phyloP scores from a whole-genome alignment of 2,329 filamentous ascomycete genomes.

The Torrubiella hemipterigena region DNA sequence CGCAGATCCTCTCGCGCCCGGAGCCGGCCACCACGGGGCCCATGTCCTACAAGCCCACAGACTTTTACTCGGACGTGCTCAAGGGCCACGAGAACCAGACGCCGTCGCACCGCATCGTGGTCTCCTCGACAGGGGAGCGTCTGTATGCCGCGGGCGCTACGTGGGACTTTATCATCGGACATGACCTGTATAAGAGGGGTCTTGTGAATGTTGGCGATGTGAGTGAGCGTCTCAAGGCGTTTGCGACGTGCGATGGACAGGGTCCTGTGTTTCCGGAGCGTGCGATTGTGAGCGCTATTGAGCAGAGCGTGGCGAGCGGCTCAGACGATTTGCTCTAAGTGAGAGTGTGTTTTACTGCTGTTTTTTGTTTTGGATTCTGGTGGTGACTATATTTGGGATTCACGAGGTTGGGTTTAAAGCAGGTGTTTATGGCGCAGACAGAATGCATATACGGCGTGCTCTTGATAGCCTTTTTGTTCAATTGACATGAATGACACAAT shows the following conservation, averaged over 20 bases:
- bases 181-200: conserved; percentile 65
- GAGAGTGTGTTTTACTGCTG: neutral
- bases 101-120: conserved; percentile 56
- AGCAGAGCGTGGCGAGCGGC: conserved; percentile 63
- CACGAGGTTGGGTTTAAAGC: neutral
- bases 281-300: conserved; percentile 61
- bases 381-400: neutral
- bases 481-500: too few relatives aligned
- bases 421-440: neutral
- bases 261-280: conserved; percentile 79
- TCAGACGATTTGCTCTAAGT: conserved; percentile 58
- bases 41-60: conserved; percentile 58
- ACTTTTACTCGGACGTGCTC: conserved; percentile 56
- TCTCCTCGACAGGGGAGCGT: conserved; percentile 52
- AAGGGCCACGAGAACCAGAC: conserved; percentile 50
- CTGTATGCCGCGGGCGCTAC: conserved; percentile 66
- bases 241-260: conserved; percentile 73
- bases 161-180: conserved; percentile 80
- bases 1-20: conserved; percentile 22
- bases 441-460: neutral
- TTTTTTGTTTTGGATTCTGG: neutral
- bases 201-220: conserved; percentile 73
- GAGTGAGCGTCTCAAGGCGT: conserved; percentile 62
- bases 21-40: conserved; percentile 50
- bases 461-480: too few relatives aligned